Base-by-base conservation (phyloP, 768 basidiomycete species). In the Lenzites betulinus region DNA sequence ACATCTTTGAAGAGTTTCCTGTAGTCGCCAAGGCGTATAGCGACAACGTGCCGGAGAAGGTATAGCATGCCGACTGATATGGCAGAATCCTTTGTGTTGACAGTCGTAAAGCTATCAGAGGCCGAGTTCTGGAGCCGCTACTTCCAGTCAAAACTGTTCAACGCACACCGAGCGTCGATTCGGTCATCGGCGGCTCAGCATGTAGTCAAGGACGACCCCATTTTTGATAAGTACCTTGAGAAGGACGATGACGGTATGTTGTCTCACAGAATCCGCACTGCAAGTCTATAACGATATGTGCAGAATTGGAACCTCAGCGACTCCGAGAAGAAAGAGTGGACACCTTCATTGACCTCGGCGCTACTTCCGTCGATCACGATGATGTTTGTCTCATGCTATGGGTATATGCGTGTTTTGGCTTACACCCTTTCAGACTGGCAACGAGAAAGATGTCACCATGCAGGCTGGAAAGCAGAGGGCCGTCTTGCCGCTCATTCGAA, bases 1-100 rank as follows among this genome's bases (percentile, higher is more conserved):
- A 98, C 69, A 94, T 98, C 50, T 99, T 99, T 68, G 95, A 98
- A 64, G 95, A 97, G 76, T 98, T 95, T 71, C 95, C 97, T 2
- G 90, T 97, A 33, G 93, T 98, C 13, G 88, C 90, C 41, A 90
- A 86, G 73, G 96, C 95, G 0, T 96, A 97, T 69, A 88, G 78
- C 60, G 95, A 96, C 69, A 95, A 95, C 66, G 95, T 98, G 1
- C 95, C 96, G 2, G 83, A 75, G 64, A 90, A 91, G 80, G 95
- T 89, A 77, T 59, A 13, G 22, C 39, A 42, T 54, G 23, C 20
- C 30, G 30, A 53, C 16, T 49, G 39, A 38, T 62, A 38, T 42
- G 36, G 36, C 30, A 16, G 36, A 23, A 39, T 49, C 23, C 16
- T 41, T 51, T 12, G 7, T 36, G 36, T n/a, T 42, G 28, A 56